Evolutionary conservation across 345 rosid species (phyloP), one percentile per base, ranked within the genome.

Genomic region (Ceriops decandra): DNA sequence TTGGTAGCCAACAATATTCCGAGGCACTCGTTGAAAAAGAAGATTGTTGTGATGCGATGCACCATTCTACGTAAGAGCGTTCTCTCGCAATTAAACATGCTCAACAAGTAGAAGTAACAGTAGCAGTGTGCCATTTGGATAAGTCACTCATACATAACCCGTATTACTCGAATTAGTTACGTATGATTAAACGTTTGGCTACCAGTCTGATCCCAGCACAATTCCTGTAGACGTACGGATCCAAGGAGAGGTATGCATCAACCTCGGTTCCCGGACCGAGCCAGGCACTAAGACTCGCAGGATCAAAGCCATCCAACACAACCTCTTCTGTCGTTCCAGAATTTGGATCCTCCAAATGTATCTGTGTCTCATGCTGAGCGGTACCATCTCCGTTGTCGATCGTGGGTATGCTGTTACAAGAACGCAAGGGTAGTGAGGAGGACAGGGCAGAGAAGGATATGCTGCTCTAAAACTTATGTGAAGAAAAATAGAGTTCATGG

Each of bases 151-250:
- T 46, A 42, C 59, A 4, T 69, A 46, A 74, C 16, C 57, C 60
- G 15, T 42, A 13, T 11, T 13, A 42, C 49, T 3, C 49, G 4
- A 42, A 42, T 42, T 42, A 42, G 6, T 63, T 22, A 69, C 76
- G 75, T 67, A 93, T 74, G 61, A 89, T 69, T 76, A 91, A 36
- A 64, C 85, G 84, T 69, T 85, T 84, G 0, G 88, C 89, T 62
- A 88, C 84, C 22, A 88, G 67, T 24, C 91, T 82, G 58, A 93
- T 87, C 60, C 98, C 98, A 11, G 96, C 88, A 60, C 28, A 69
- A 70, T 82, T 87, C 70, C 78, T 91, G 78, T 82, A 89, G 73
- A 88, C 98, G 62, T 91, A 93, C 19, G 86, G 67, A 63, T 86
- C 91, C 42, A 93, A 61, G 57, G 89, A 79, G 73, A 93, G 67